Percentiles rank a stretch among this genome's conserved stretches.
Conservation (phyloP, 1,284 basidiomycete species). For the Wolfiporia cocos region DNA sequence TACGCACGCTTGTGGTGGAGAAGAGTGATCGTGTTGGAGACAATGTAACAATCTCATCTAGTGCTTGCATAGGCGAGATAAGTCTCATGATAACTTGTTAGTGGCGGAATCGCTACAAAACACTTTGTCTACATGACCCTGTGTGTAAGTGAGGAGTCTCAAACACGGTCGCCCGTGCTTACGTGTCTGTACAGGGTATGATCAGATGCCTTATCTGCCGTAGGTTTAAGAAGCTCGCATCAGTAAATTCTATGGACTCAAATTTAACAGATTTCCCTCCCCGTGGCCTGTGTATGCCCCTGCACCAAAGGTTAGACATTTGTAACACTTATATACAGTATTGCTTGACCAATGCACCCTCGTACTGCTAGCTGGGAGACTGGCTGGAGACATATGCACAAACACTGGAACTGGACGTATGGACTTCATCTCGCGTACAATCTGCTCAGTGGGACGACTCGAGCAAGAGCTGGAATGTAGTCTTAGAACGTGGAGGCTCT, state of each 20-base stretch:
- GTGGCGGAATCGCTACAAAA: constrained; percentile 25
- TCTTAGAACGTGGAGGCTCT: constrained; percentile 15
- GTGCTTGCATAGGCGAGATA: neutral
- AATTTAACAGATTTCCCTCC: constrained; percentile 23
- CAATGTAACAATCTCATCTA: constrained; percentile 16
- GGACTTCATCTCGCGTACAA: constrained; percentile 25
- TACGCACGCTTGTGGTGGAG: constrained; percentile 48
- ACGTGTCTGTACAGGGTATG: constrained; percentile 30
- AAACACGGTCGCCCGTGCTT: neutral
- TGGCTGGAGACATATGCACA: constrained; percentile 36
- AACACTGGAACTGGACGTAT: constrained; percentile 33
- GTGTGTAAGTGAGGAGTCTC: constrained; percentile 40
- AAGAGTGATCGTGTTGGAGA: constrained; percentile 42
- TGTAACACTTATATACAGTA: too few relatives aligned
- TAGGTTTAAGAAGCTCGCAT: too few relatives aligned
- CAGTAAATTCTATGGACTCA: too few relatives aligned
- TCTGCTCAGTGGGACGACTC: constrained; percentile 22
- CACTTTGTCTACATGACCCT: constrained; percentile 54
- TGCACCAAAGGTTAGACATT: constrained; percentile 26
- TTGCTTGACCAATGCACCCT: neutral
- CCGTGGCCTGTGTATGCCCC: constrained; percentile 36
- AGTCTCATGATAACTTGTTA: neutral
- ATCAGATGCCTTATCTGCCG: constrained; percentile 41
- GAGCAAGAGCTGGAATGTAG: constrained; percentile 26
- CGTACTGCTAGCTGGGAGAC: constrained; percentile 27